phyloP scores from a whole-genome alignment of 2,329 filamentous ascomycete genomes.

The Hymenotorrendiella dingleyae region DNA sequence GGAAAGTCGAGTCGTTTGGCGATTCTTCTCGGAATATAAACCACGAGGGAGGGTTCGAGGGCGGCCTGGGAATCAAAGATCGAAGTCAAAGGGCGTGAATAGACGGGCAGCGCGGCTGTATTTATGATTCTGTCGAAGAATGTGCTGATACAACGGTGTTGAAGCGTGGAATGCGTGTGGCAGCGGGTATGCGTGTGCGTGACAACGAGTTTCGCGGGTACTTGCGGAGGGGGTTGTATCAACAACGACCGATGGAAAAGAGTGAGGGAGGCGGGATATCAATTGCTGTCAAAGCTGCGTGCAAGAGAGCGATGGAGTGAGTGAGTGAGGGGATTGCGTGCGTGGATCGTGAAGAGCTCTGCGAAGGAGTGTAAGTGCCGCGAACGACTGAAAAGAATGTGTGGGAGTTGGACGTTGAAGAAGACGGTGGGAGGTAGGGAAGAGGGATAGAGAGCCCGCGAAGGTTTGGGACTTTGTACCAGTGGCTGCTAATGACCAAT shows the following conservation, averaged over 20 bases:
- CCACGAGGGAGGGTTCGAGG: too few relatives aligned
- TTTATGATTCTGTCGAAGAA: constrained; percentile 26
- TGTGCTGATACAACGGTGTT: background rate
- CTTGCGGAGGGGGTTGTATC: too few relatives aligned
- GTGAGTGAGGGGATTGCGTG: background rate
- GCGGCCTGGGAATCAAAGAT: constrained; percentile 10
- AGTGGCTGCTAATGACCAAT: too few relatives aligned
- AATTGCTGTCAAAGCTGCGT: constrained; percentile 6
- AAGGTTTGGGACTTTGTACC: too few relatives aligned
- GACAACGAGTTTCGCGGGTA: constrained; percentile 5
- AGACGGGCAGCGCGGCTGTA: constrained; percentile 29
- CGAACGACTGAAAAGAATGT: constrained; percentile 14
- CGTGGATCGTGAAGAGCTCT: too few relatives aligned
- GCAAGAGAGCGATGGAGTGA: too few relatives aligned
- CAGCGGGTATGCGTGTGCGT: constrained; percentile 1
- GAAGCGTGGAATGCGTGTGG: background rate
- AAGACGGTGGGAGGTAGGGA: constrained; percentile 5
- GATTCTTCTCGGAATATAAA: too few relatives aligned
- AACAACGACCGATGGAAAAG: background rate
- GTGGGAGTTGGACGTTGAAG: constrained; percentile 7
- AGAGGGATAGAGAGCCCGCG: too few relatives aligned
- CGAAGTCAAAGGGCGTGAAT: constrained; percentile 8
- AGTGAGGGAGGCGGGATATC: background rate
- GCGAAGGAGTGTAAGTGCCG: constrained; percentile 17
- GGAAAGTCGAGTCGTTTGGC: background rate